These are phyloP conservation scores for Senna tora DNA, from an alignment of 306 rosid species.

Conservation along the genomic window DNA sequence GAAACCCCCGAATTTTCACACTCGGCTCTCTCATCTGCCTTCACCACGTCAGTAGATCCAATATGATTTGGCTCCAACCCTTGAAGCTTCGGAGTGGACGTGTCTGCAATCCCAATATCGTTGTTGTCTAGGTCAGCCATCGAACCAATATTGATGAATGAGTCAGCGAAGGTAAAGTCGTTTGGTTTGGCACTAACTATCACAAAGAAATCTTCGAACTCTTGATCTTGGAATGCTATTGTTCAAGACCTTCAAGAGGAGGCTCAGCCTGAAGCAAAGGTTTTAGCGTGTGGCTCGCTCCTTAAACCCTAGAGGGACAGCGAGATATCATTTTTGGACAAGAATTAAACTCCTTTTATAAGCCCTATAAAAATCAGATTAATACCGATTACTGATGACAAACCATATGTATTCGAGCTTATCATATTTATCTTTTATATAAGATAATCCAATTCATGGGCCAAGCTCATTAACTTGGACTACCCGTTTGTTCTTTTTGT, in stretches of 20 bases:
- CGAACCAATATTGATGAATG: conserved; percentile 54
- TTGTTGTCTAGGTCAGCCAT: conserved; percentile 26
- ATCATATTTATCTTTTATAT: too few relatives aligned
- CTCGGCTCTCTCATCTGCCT: conserved; percentile 27
- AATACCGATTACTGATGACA: too few relatives aligned
- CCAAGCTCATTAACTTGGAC: too few relatives aligned
- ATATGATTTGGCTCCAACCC: conserved; percentile 31
- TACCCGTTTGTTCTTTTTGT: too few relatives aligned
- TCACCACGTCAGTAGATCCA: conserved; percentile 4
- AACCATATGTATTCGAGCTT: too few relatives aligned
- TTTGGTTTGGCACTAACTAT: conserved; percentile 24
- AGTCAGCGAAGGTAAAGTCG: conserved; percentile 51
- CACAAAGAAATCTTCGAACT: conserved; percentile 33
- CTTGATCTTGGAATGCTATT: not conserved
- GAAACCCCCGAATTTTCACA: conserved; percentile 31
- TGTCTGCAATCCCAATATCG: not conserved
- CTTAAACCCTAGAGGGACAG: not conserved
- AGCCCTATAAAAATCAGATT: too few relatives aligned
- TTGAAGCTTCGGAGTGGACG: not conserved
- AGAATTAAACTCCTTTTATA: too few relatives aligned
- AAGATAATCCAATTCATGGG: too few relatives aligned
- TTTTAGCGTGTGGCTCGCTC: not conserved
- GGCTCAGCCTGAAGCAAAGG: not conserved
- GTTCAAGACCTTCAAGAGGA: conserved; percentile 34
- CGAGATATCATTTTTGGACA: not conserved